Evolutionary conservation across 148 eudicot genomes (phyloP), one percentile per base, ranked within the genome.

Genomic region (Silene latifolia): DNA sequence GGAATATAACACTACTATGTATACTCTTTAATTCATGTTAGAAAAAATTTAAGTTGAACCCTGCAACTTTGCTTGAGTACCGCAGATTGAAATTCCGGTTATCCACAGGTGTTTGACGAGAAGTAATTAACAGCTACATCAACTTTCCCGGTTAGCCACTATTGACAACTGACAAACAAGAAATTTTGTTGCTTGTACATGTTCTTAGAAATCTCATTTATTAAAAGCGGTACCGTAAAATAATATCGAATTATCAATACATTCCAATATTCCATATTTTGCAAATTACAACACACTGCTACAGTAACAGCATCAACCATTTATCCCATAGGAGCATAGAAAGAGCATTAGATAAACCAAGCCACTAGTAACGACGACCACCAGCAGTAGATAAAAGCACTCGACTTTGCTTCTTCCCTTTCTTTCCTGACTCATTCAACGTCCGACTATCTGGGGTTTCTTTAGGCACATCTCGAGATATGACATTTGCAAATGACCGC

Each of bases 381-480:
- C 98, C 94, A 64, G 94, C 67, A 57, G 96, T 96, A 72, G 99
- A 92, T 47, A 96, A 80, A 64, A 96, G 97, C 51, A 96, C 95
- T 8, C 91, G 89, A 78, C 82, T 86, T 54, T 82, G 82, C 80
- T 92, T 96, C 87, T 89, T 96, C 65, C 98, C 98, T 74, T 88
- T 96, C 86, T 86, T 96, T 10, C 85, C 86, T 7, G 72, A 78
- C 78, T 96, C 99, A 73, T 77, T 85, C 44, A 67, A 35, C 77
- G 83, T 89, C 7, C 79, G 67, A 42, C 70, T 46, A 48, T 79
- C 75, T 29, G 39, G 61, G 42, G 44, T 76, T 79, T 87, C 92
- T 62, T 29, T 74, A 46, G 83, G 62, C 62, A 81, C 84, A 76
- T 87, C 84, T 76, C 89, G 87, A 23, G 93, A 87, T 76, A 87